Evolutionary conservation across 441 rosid species (phyloP).

Genomic region (Hypseocharis bilobata): DNA sequence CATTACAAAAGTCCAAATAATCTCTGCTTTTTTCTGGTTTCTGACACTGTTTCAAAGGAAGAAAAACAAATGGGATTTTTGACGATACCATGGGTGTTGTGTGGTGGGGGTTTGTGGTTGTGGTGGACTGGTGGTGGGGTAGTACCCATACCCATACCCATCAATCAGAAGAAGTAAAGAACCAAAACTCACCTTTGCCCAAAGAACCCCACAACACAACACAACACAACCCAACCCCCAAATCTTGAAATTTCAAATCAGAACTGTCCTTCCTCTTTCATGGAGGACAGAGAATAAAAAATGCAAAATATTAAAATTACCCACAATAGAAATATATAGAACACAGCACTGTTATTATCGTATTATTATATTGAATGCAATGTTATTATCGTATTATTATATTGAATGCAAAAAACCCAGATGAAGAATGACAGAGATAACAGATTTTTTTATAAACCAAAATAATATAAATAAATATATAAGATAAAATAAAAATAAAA

Average conservation of each 20-base stretch:
- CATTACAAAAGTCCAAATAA: slow-evolving; percentile 21
- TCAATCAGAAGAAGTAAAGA: slow-evolving; percentile 18
- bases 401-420: slow-evolving; percentile 41
- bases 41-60: slow-evolving; percentile 28
- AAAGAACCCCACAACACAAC: slow-evolving; percentile 17
- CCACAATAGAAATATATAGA: slow-evolving; percentile 6
- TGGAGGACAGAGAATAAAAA: slow-evolving; percentile 18
- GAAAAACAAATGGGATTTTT: background rate
- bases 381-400: background rate
- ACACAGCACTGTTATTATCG: slow-evolving; percentile 5
- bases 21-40: slow-evolving; percentile 15
- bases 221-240: slow-evolving; percentile 14
- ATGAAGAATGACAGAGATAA: slow-evolving; percentile 34
- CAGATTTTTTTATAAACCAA: slow-evolving; percentile 23
- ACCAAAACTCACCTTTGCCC: slow-evolving; percentile 31
- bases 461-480: slow-evolving; percentile 19
- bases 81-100: slow-evolving; percentile 17
- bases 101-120: slow-evolving; percentile 15
- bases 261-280: slow-evolving; percentile 24
- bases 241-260: slow-evolving; percentile 38
- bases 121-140: slow-evolving; percentile 10
- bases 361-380: slow-evolving; percentile 6
- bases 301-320: slow-evolving; percentile 14
- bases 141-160: slow-evolving; percentile 4
- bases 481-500: slow-evolving; percentile 16